Conservation (phyloP, 2,329 filamentous ascomycete species). For the Talaromyces sp. region DNA sequence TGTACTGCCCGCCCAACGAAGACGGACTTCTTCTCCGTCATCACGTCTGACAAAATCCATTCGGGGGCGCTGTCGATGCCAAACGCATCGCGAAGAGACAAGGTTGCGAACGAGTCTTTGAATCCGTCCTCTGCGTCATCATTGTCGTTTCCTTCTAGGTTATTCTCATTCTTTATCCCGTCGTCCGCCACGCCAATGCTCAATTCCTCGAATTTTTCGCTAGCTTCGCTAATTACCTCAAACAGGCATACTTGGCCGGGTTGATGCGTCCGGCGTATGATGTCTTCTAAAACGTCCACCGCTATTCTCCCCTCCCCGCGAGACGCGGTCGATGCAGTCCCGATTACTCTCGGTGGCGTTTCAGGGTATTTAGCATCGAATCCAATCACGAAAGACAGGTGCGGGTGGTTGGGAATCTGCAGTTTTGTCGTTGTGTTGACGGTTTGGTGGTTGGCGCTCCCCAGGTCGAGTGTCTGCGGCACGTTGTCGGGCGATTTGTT, state of each 20-base stretch:
- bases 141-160: neutral
- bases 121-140: constrained; percentile 4
- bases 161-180: neutral
- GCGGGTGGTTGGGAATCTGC: constrained; percentile 57
- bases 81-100: constrained; percentile 25
- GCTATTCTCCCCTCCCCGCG: constrained; percentile 69
- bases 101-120: constrained; percentile 19
- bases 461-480: constrained; percentile 25
- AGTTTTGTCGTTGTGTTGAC: constrained; percentile 51
- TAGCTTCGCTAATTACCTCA: constrained; percentile 72
- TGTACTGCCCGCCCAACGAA: constrained; percentile 75
- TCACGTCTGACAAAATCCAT: constrained; percentile 71
- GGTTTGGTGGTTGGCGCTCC: constrained; percentile 14
- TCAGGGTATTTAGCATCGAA: constrained; percentile 74
- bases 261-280: constrained; percentile 63
- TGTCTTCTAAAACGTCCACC: constrained; percentile 63
- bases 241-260: constrained; percentile 80
- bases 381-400: constrained; percentile 49
- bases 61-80: constrained; percentile 42
- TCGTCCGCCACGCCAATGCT: constrained; percentile 29
- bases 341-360: constrained; percentile 66
- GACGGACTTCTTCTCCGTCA: constrained; percentile 79
- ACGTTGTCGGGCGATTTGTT: constrained; percentile 14
- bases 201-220: constrained; percentile 52
- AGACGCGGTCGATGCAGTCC: constrained; percentile 71